Evolutionary conservation across 805 yeast species (phyloP).

Genomic region (Peterozyma xylosa): DNA sequence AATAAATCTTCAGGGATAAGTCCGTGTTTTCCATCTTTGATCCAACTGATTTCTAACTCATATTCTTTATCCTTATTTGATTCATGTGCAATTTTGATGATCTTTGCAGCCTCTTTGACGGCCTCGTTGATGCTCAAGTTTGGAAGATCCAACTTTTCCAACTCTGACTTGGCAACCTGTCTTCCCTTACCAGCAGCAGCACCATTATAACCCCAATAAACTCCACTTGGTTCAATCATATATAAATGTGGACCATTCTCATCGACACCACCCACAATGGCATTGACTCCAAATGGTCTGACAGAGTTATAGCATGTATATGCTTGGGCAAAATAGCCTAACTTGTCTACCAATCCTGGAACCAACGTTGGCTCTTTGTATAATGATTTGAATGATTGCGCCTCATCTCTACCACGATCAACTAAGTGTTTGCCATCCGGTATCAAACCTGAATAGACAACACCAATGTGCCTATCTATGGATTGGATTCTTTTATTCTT

Average conservation of each 20-base stretch:
- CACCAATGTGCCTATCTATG: slow-evolving; percentile 89
- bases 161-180: slow-evolving; percentile 94
- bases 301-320: slow-evolving; percentile 95
- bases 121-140: slow-evolving; percentile 72
- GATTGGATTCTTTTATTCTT: slow-evolving; percentile 89
- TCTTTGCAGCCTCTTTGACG: slow-evolving; percentile 88
- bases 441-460: slow-evolving; percentile 87
- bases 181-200: slow-evolving; percentile 99
- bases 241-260: slow-evolving; percentile 85
- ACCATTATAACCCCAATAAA: slow-evolving; percentile 95
- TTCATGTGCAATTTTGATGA: slow-evolving; percentile 91
- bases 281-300: slow-evolving; percentile 92
- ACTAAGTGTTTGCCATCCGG: slow-evolving; percentile 97
- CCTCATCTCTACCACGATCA: slow-evolving; percentile 87
- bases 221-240: slow-evolving; percentile 97
- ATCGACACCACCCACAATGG: slow-evolving; percentile 92
- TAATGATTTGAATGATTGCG: slow-evolving; percentile 64
- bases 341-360: slow-evolving; percentile 75
- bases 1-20: slow-evolving; percentile 73
- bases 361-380: slow-evolving; percentile 75
- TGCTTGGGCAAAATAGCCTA: slow-evolving; percentile 90
- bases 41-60: slow-evolving; percentile 93
- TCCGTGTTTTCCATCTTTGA: slow-evolving; percentile 70
- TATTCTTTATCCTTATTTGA: slow-evolving; percentile 97
- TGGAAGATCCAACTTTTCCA: slow-evolving; percentile 79